These are phyloP conservation scores for Candolleomyces aberdarensis DNA, from an alignment of 768 basidiomycete genomes.

Conservation along the genomic window DNA sequence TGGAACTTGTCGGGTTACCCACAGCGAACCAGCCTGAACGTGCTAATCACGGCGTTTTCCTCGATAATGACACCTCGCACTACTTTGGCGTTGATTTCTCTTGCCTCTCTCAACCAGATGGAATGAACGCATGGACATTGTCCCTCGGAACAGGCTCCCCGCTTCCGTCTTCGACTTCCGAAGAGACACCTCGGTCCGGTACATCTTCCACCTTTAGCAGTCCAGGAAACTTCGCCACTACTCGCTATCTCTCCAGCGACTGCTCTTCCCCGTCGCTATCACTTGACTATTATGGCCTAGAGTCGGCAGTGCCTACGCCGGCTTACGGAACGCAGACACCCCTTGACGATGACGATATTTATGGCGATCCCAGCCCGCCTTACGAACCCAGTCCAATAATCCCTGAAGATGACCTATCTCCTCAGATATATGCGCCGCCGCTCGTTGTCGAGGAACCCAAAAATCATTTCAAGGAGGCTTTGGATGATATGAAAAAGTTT, in stretches of 20 bases:
- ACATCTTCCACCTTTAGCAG: slow-evolving; percentile 1
- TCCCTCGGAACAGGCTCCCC: slow-evolving; percentile 13
- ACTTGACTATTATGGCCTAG: slow-evolving; percentile 1
- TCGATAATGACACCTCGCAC: slow-evolving; percentile 2
- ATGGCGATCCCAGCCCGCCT: neutral
- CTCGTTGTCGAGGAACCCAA: neutral
- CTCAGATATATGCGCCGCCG: neutral
- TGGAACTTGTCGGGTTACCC: slow-evolving; percentile 8
- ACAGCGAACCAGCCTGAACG: neutral
- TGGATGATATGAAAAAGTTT: slow-evolving; percentile 4
- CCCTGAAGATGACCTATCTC: neutral
- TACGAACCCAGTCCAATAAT: neutral
- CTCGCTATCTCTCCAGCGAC: neutral
- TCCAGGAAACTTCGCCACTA: neutral
- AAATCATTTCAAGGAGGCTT: slow-evolving; percentile 5
- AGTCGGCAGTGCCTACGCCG: neutral
- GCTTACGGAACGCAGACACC: neutral
- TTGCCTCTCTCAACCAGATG: slow-evolving; percentile 24
- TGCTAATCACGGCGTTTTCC: neutral
- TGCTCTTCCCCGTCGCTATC: neutral
- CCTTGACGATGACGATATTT: neutral
- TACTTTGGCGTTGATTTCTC: slow-evolving; percentile 10
- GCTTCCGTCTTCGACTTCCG: neutral
- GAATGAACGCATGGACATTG: slow-evolving; percentile 28
- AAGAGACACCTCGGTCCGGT: slow-evolving; percentile 2